phyloP scores from a whole-genome alignment of 2,329 filamentous ascomycete genomes.

The Colletotrichum trifolii region DNA sequence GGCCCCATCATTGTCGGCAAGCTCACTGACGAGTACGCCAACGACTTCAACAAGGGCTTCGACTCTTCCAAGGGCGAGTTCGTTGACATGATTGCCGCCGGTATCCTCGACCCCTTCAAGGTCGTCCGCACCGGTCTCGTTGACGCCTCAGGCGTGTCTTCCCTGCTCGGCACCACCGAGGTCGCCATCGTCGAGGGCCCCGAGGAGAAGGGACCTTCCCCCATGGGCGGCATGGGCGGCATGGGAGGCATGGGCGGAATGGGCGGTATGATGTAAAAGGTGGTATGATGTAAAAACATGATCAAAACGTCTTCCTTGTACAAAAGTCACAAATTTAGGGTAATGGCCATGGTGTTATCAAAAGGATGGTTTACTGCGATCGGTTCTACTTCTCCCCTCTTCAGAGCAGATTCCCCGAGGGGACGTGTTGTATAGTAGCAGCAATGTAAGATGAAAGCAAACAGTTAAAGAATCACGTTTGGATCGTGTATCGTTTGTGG shows the following conservation, averaged over 20 bases:
- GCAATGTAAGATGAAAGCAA: constrained; percentile 36
- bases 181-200: constrained; percentile 96
- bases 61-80: constrained; percentile 98
- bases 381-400: constrained; percentile 41
- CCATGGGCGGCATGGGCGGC: constrained; percentile 75
- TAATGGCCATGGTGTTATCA: constrained; percentile 63
- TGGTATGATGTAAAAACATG: constrained; percentile 67
- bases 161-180: constrained; percentile 96
- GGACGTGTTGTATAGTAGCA: constrained; percentile 38
- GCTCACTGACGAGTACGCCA: constrained; percentile 91
- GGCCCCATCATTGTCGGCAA: constrained; percentile 97
- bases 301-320: constrained; percentile 39
- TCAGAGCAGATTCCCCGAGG: constrained; percentile 33
- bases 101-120: constrained; percentile 99
- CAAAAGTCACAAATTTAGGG: constrained; percentile 48
- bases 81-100: constrained; percentile 96
- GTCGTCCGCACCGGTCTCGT: constrained; percentile 96
- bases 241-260: constrained; percentile 73
- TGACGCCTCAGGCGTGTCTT: constrained; percentile 96
- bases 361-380: constrained; percentile 50
- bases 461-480: constrained; percentile 13
- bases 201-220: constrained; percentile 81
- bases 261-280: constrained; percentile 73
- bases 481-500: too few species aligned
- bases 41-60: constrained; percentile 98